A percentile compares a stretch with the other conserved stretches of the same genome.
Evolutionary conservation across 371 early-diverging fungal genomes (phyloP).

Genomic region (Rhizopus delemar): DNA sequence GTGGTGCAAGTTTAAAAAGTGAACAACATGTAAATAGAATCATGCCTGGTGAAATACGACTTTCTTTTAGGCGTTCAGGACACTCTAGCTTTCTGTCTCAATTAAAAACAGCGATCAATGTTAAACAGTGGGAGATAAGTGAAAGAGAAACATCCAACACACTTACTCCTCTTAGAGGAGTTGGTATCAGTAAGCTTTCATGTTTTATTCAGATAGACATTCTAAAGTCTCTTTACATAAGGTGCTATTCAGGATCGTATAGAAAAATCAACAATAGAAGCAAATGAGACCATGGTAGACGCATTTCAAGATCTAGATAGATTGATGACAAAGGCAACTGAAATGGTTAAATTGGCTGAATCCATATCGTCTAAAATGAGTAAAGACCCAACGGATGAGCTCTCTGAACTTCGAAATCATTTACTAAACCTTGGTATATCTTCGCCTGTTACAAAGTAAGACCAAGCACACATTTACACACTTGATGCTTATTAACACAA

Average conservation of each 20-base stretch:
- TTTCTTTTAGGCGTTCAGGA: slow-evolving; percentile 83
- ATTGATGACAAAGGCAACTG: slow-evolving; percentile 82
- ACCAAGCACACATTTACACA: too few relatives aligned
- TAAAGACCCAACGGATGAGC: slow-evolving; percentile 51
- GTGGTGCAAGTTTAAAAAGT: slow-evolving; percentile 59
- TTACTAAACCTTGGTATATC: slow-evolving; percentile 82
- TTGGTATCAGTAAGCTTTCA: slow-evolving; percentile 44
- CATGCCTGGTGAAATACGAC: slow-evolving; percentile 43
- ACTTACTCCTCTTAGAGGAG: slow-evolving; percentile 25
- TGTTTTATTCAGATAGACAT: slow-evolving; percentile 1
- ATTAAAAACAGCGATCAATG: slow-evolving; percentile 59
- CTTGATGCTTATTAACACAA: background rate
- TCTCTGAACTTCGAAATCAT: slow-evolving; percentile 69
- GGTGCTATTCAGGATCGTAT: slow-evolving; percentile 77
- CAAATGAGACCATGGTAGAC: slow-evolving; percentile 69
- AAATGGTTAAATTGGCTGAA: slow-evolving; percentile 84
- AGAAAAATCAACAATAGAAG: slow-evolving; percentile 61
- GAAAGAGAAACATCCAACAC: slow-evolving; percentile 9
- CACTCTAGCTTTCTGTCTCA: slow-evolving; percentile 57
- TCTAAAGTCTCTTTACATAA: slow-evolving; percentile 10
- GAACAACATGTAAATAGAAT: slow-evolving; percentile 6
- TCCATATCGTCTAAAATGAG: slow-evolving; percentile 69
- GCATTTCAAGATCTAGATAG: slow-evolving; percentile 87
- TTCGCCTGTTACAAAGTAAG: slow-evolving; percentile 84
- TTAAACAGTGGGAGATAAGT: slow-evolving; percentile 66